Evolutionary conservation across 202 grass and related monocot genomes (phyloP), one percentile per base, ranked within the genome.

Genomic region (Bolboschoenoplectus hybrid): DNA sequence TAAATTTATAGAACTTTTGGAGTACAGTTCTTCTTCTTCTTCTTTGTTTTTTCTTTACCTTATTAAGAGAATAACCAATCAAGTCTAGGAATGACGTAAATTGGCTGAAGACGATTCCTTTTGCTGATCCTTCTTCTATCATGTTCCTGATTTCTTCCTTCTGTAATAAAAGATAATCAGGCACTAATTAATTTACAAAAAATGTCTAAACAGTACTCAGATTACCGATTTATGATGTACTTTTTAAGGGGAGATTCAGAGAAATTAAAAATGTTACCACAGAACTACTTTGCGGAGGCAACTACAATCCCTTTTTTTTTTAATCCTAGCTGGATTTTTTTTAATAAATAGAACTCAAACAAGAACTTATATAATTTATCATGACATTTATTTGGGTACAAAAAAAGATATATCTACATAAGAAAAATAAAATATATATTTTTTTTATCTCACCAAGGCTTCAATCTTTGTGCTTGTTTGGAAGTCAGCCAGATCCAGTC

Each of bases 401-500:
- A 19, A 47, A 72, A 2, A 47, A 72, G 14, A 47, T 71, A 46
- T 72, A 13, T 65, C 11, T n/a, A 61, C 1, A 61, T n/a, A 17
- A 19, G 40, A 47, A 47, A 72, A 45, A 36, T 34, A 36, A 65
- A 3, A 65, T 16, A 39, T 11, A 36, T 35, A 2, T 19, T 77
- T 35, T 9, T 64, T 68, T 56, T 9, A 8, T 85, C 85, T 84
- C 90, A 97, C 95, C 95, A 95, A 89, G 1, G 95, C 95, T 89
- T 97, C 95, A 74, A 97, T 97, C 87, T 97, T 97, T 40, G 93
- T 93, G 85, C 93, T 95, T 7, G 93, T 92, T 82, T 91, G 89
- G 67, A 93, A 97, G 81, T 88, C 81, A 35, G 66, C 62, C 61
- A 95, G 87, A 82, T 85, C 79, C 85, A 97, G 55, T 78, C 91